A percentile compares a stretch with the other conserved stretches of the same genome.
Conservation (phyloP, 164 flowering plant genomes). For the Malania oleifera region DNA sequence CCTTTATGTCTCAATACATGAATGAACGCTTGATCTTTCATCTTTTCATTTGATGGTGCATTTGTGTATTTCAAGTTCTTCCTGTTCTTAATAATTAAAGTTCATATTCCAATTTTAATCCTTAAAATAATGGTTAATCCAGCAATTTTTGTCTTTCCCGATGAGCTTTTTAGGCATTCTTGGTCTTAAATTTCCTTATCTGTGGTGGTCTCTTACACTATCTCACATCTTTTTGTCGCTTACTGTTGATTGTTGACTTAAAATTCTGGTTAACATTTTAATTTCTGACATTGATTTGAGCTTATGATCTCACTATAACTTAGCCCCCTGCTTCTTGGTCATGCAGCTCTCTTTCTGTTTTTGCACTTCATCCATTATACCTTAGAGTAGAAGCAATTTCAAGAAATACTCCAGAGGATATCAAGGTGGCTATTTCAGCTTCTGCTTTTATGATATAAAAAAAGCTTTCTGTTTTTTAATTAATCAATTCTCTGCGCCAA, state of each 20-base stretch:
- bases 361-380: slow-evolving; percentile 92
- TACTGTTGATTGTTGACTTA: not conserved
- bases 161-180: not conserved
- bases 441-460: slow-evolving; percentile 1
- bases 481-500: not conserved
- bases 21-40: too few relatives aligned
- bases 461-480: not conserved
- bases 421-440: slow-evolving; percentile 44
- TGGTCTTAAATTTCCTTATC: not conserved
- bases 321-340: slow-evolving; percentile 2
- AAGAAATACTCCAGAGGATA: slow-evolving; percentile 55
- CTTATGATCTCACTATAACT: not conserved
- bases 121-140: too few relatives aligned
- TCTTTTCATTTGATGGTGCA: too few relatives aligned
- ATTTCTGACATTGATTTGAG: not conserved
- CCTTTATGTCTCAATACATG: too few relatives aligned
- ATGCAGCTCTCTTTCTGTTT: slow-evolving; percentile 93
- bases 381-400: slow-evolving; percentile 88
- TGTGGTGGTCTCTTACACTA: not conserved
- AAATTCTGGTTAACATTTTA: not conserved
- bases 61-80: too few relatives aligned
- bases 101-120: too few relatives aligned
- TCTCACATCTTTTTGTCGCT: not conserved
- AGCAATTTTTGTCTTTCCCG: too few relatives aligned
- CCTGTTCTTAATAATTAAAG: too few relatives aligned